Base-by-base conservation (phyloP, 1,139 yeast genomes). In the Ashbya aceris region DNA sequence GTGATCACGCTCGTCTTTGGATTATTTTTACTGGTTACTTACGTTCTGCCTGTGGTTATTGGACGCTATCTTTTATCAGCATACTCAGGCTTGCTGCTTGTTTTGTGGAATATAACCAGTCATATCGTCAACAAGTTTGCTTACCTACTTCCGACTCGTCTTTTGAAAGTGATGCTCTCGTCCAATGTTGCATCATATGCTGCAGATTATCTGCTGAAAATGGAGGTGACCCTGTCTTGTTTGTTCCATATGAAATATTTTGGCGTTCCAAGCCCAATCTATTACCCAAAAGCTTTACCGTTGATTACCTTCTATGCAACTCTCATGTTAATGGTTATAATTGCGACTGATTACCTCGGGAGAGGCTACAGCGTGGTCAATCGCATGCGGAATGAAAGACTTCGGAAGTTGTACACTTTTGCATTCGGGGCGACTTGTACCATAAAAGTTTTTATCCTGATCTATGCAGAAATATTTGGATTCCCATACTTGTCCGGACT, bases 401-500 rank as follows among this genome's bases (percentile, higher is more conserved):
- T 49, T 36, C 70, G 89, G 49, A 62, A 65, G 26, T 43, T 74
- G 1, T 81, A 74, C 54, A 69, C 72, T 40, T 49, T 71, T 1
- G 55, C 80, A 20, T 76, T 79, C 52, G 83, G 78, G 47, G 49
- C 79, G 8, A 70, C 69, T 30, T 73, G 75, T 17, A 79, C 94
- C 2, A 58, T 81, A 14, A 89, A 89, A 60, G 94, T 89, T 7
- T 76, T 84, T 46, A 55, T 74, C 7, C 73, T 91, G 11, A 83
- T 89, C 57, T 75, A 81, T 6, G 75, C 86, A 45, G 99, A 91
- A 59, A 71, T 89, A 40, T 71, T 84, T 20, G 68, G 82, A 7
- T 91, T 91, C 66, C 98, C 99, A 0, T 71, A 84, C 0, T 79
- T 79, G 52, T 87, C 96, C 56, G 99, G 98, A 1, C 65, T 77